Base-by-base conservation (phyloP, 2,329 filamentous ascomycete genomes). In the Aspergillus sp. region DNA sequence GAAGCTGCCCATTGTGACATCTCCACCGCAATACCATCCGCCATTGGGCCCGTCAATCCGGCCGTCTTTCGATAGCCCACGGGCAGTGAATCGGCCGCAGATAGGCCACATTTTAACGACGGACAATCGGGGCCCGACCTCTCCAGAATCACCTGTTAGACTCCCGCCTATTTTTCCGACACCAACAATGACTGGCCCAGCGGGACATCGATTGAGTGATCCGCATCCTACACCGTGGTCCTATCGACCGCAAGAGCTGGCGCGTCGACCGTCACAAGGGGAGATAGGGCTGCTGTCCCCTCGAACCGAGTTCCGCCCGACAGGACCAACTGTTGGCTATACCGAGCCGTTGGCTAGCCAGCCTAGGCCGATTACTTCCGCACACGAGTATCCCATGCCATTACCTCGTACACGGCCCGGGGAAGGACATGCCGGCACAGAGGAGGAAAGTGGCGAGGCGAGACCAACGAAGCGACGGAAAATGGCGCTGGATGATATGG, bases 401-500 rank as follows among this genome's bases (percentile, higher is more conserved):
- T 39, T 45, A 3, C 34, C 49, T 10, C 31, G 47, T 5, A 22
- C 35, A 4, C 31, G 29, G 11, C 24, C 24, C 4, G 43, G 42
- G 10, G 20, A 41, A 8, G 47, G 47, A 2, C 42, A 37, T 11
- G 31, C 43, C 2, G 37, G 15, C 5, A 35, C 39, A 7, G 51
- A 49, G 11, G 26, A 38, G 2, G 47, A 53, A 17, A 24, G 25
- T 8, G 35, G 42, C 4, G 49, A 52, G 8, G 41, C 39, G 8
- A 40, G 52, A 26, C 58, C 57, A 4, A 25, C 54, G 8, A 61
- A 61, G 35, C 46, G 58, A 26, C 55, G 54, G 19, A 58, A 54
- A 29, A 61, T 61, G 58, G 57, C 58, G 10, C 34, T 61, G 34
- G 53, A 61, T 31, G 57, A 61, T 30, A 61, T 61, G 48, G 58